Evolutionary conservation across 169 alveolate species (phyloP).

Genomic region (Plasmodium vivax): DNA sequence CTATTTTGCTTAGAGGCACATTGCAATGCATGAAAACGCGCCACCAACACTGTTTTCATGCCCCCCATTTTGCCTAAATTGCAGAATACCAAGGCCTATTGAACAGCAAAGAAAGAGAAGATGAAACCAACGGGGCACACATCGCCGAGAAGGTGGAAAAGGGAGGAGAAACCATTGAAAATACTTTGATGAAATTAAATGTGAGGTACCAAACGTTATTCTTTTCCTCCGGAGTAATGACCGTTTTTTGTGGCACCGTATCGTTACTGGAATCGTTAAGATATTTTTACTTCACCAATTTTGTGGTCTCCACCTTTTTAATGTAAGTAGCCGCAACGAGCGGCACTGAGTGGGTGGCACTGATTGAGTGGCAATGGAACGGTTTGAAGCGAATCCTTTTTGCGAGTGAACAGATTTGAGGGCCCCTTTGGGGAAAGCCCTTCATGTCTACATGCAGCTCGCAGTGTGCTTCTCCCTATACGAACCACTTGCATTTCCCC

Average conservation of each 20-base stretch:
- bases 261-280: slow-evolving; percentile 81
- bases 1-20: background rate
- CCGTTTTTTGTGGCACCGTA: slow-evolving; percentile 85
- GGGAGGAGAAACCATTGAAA: slow-evolving; percentile 92
- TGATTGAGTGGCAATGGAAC: background rate
- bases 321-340: slow-evolving; percentile 58
- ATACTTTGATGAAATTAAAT: slow-evolving; percentile 88
- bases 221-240: slow-evolving; percentile 87
- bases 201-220: slow-evolving; percentile 90
- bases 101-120: slow-evolving; percentile 64
- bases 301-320: slow-evolving; percentile 82
- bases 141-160: slow-evolving; percentile 82
- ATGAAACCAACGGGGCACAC: slow-evolving; percentile 64
- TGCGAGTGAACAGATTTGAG: background rate
- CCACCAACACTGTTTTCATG: background rate
- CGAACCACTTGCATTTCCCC: background rate
- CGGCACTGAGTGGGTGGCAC: background rate
- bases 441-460: slow-evolving; percentile 69
- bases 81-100: slow-evolving; percentile 62
- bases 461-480: background rate
- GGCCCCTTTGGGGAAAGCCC: slow-evolving; percentile 44
- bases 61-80: background rate
- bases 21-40: background rate
- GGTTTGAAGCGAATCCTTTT: background rate
- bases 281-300: slow-evolving; percentile 81